Base-by-base conservation (phyloP, 1,284 basidiomycete species). In the Puccinia horiana region DNA sequence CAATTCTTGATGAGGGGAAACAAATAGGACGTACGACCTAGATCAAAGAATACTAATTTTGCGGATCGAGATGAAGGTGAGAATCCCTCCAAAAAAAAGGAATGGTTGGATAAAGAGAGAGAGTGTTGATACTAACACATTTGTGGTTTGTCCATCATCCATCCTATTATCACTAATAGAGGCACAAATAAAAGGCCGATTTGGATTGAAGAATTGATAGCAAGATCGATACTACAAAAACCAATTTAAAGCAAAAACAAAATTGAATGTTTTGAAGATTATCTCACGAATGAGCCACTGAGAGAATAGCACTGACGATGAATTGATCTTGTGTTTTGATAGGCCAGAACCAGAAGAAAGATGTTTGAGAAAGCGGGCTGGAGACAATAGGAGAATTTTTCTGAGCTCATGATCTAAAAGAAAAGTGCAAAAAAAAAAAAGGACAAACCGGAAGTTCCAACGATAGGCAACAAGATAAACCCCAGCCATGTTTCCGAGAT, bases 401-500 rank as follows among this genome's bases (percentile, higher is more conserved):
- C n/a, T n/a, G n/a, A n/a, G n/a, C n/a, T n/a, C n/a, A n/a, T n/a
- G n/a, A 52, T 12, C 49, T 12, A 23, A 23, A 52, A 52, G 20
- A 32, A 11, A 32, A 9, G 11, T 58, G 23, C 56, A 58, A 32
- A 32, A 44, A 6, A 18, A 20, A n/a, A n/a, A 9, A 32, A 58
- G 42, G 9, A 47, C 20, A 23, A 42, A 77, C 76, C 76, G 32
- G 76, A 54, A 67, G 63, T 77, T 65, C 76, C 76, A 67, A 77
- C 76, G 44, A 77, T 77, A 4, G 76, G 76, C 8, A 77, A n/a
- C 23, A 77, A 35, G 23, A 77, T 67, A 5, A 77, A 67, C 6
- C 58, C 76, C 12, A 77, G n/a, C 76, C 76, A 77, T 1, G 76
- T 75, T 58, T 76, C 79, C 88, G 91, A 86, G 85, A 94, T 92